Conservation (phyloP, 495 filamentous ascomycete genomes). For the Neurospora sp. region DNA sequence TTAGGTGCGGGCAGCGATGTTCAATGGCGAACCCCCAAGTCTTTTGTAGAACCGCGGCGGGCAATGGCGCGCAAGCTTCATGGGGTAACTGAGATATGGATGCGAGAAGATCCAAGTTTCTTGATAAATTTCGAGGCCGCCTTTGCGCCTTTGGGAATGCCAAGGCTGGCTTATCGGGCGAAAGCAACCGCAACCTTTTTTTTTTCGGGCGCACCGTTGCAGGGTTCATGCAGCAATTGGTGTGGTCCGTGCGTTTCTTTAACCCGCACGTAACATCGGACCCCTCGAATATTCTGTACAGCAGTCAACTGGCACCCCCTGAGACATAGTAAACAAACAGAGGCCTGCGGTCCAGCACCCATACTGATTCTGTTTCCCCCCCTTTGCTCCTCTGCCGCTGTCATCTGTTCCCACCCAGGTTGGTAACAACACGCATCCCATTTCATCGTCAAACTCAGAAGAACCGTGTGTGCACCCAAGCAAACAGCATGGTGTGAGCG, state of each 20-base stretch:
- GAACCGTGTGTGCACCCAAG: background rate
- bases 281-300: background rate
- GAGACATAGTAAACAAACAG: background rate
- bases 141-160: background rate
- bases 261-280: background rate
- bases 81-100: background rate
- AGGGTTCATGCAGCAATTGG: background rate
- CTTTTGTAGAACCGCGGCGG: background rate
- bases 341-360: background rate
- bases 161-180: background rate
- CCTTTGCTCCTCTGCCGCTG: background rate
- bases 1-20: constrained; percentile 9
- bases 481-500: background rate
- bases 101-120: background rate
- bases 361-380: background rate
- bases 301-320: background rate
- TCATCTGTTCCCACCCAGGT: background rate
- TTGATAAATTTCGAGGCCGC: background rate
- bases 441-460: background rate
- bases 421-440: background rate
- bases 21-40: background rate
- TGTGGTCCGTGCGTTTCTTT: background rate
- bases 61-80: background rate
- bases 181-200: background rate
- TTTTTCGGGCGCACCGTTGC: background rate